Evolutionary conservation across 495 filamentous ascomycete species (phyloP), one percentile per base, ranked within the genome.

Genomic region (Xylaria cubensis): DNA sequence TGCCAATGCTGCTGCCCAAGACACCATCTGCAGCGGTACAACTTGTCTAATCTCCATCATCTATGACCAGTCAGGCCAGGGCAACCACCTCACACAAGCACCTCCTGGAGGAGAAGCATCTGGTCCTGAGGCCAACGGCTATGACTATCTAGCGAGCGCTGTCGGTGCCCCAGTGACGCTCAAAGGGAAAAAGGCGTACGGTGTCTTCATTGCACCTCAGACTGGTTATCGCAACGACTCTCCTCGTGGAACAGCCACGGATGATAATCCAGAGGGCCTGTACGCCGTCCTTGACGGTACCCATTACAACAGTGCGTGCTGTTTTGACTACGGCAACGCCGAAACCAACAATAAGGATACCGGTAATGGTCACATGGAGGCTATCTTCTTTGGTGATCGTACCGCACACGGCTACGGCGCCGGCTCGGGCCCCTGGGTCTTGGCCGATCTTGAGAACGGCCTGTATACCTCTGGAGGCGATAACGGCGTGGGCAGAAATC

Each of bases 261-360:
- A 83, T 10, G 84, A 90, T 62, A 82, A 65, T 44, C 32, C 88
- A 0, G 85, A 90, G 80, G 87, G 87, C 55, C 84, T 90, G 78
- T 90, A 90, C 74, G 86, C 85, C 0, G 86, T 89, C 42, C 78
- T 89, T 24, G 88, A 89, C 53, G 88, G 86, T 8, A 88, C 87
- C 9, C 86, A 89, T 73, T 89, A 87, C 78, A 89, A 89, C 58
- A 80, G 67, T 39, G 81, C 32, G 34, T 89, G 88, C 82, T 89
- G 88, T 80, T 89, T 87, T 70, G 88, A 89, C 76, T 89, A 89
- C 63, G 88, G 87, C 67, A 89, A 89, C 63, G 87, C 87, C 61
- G 88, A 89, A 77, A 84, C 80, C 29, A 87, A 76, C 74, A 85
- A 76, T 68, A 76, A 44, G 3, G 87, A 89, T 73, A 88, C 86